These are phyloP conservation scores for Naganishia sp. DNA, from an alignment of 1,284 basidiomycete species.

Conservation along the genomic window DNA sequence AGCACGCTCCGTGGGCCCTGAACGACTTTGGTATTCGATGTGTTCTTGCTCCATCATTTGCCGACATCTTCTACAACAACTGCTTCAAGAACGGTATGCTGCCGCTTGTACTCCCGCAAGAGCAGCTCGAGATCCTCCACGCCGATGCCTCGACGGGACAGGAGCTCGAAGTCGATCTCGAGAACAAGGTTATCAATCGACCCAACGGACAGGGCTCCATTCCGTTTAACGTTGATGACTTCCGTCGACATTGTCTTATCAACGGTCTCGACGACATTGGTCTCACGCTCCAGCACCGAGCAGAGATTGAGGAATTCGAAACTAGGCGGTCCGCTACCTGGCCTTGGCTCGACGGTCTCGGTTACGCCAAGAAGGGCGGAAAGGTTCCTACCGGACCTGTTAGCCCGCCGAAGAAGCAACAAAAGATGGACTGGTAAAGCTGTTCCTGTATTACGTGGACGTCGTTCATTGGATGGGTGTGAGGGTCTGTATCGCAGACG, in stretches of 20 bases:
- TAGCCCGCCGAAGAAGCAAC: conserved; percentile 50
- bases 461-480: neutral
- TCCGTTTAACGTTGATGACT: conserved; percentile 76
- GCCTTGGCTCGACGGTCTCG: conserved; percentile 94
- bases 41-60: conserved; percentile 89
- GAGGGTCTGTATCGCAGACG: neutral
- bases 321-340: conserved; percentile 69
- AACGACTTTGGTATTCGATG: conserved; percentile 93
- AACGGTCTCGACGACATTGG: conserved; percentile 94
- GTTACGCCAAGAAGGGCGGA: conserved; percentile 68
- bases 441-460: neutral
- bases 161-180: conserved; percentile 86
- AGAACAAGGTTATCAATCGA: conserved; percentile 79
- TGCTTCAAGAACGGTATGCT: conserved; percentile 97
- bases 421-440: conserved; percentile 73
- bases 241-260: conserved; percentile 86
- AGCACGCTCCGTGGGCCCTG: conserved; percentile 96
- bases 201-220: conserved; percentile 71
- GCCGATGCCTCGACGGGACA: conserved; percentile 76
- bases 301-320: conserved; percentile 74
- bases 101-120: conserved; percentile 74
- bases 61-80: conserved; percentile 78
- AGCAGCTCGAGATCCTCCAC: conserved; percentile 72
- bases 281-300: conserved; percentile 77
- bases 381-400: conserved; percentile 57